Conservation (phyloP, 805 yeast species). For the Candida argentea region DNA sequence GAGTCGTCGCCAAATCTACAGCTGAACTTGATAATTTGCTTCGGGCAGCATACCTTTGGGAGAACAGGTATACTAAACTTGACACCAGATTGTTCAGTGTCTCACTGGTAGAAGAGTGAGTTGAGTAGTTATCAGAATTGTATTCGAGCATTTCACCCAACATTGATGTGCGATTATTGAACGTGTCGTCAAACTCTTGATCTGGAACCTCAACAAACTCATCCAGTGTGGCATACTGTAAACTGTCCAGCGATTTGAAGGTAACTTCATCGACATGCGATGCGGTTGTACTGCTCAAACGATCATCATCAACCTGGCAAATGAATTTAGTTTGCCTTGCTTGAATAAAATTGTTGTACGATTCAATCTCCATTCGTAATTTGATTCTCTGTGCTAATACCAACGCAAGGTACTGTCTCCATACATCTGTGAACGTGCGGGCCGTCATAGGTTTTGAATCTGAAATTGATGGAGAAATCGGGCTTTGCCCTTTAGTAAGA, state of each 20-base stretch:
- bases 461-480: conserved; percentile 20
- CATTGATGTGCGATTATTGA: conserved; percentile 27
- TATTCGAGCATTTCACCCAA: conserved; percentile 37
- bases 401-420: conserved; percentile 25
- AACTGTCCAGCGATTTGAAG: background rate
- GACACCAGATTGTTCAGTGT: too few relatives aligned
- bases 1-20: too few relatives aligned
- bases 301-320: too few relatives aligned
- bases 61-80: too few relatives aligned
- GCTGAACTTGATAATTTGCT: too few relatives aligned
- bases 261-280: background rate
- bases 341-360: conserved; percentile 21
- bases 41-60: too few relatives aligned
- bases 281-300: too few relatives aligned
- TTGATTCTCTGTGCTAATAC: conserved; percentile 29
- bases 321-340: background rate
- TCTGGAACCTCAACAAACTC: conserved; percentile 8
- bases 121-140: conserved; percentile 19
- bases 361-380: conserved; percentile 29
- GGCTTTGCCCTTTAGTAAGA: conserved; percentile 8
- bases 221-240: background rate
- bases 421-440: conserved; percentile 12
- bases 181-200: conserved; percentile 17
- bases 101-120: conserved; percentile 3
- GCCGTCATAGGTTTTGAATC: background rate